Base-by-base conservation (phyloP, 2,329 filamentous ascomycete genomes). In the Phyllosticta capitalensis region DNA sequence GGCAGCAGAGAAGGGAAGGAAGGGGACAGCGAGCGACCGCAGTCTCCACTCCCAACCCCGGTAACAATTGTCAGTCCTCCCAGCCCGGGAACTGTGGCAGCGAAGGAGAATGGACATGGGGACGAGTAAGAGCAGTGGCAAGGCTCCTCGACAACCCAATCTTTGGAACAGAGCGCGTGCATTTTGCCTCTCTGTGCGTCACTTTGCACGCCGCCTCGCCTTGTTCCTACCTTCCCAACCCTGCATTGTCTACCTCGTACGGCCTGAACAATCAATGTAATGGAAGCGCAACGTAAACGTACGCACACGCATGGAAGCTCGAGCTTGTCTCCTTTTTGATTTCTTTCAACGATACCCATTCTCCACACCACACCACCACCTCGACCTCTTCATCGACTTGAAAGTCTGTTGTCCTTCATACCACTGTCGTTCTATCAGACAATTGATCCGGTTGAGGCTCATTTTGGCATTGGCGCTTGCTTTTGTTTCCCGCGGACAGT, bases 41-140 rank as follows among this genome's bases (percentile, higher is more conserved):
- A 59, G 26, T 59, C 57, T 9, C 57, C 57, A 19, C 52, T 59
- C n/a, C 57, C 58, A 1, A 72, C 71, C 10, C 71, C 71, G 0
- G 67, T 70, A 9, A 74, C 70, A 1, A 66, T 74, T 20, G 69
- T 74, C 2, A 67, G 67, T 63, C 72, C 72, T 28, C 72, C 72
- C 17, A 73, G 71, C 63, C 72, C 72, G 17, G 30, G 60, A 9
- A 9, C 22, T 28, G 52, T 17, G 21, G 52, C 19, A 54, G n/a
- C n/a, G n/a, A 54, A 54, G 52, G 26, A 54, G 52, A 54, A 51
- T 12, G 54, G 54, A 52, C 52, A 55, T 24, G 52, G 50, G 1
- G 57, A 59, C 14, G 51, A 53, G 33, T 59, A 30, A 55, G 19
- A 20, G 49, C 5, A n/a, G 19, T 51, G 19, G 20, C 10, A 38